These are phyloP conservation scores for Chalaropsis thielavioides DNA, from an alignment of 2,329 filamentous ascomycete genomes.

Conservation along the genomic window DNA sequence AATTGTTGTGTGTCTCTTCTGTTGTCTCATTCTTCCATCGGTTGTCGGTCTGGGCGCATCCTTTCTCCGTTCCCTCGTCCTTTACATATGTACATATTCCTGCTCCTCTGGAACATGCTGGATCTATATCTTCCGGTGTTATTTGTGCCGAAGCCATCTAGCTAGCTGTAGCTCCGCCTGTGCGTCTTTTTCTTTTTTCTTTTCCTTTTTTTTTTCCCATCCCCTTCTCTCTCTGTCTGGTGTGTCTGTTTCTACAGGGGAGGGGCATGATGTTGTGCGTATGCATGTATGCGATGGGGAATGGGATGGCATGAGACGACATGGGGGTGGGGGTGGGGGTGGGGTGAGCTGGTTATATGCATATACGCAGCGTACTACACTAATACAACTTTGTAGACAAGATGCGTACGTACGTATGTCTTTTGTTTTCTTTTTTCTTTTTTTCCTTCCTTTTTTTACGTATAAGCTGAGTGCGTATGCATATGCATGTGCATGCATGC, in stretches of 20 bases:
- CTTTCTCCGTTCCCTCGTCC: background rate
- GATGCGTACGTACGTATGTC: background rate
- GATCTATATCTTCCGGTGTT: constrained; percentile 4
- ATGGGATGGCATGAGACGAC: background rate
- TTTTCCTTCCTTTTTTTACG: too few relatives aligned
- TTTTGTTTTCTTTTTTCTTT: too few relatives aligned
- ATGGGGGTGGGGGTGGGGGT: too few relatives aligned
- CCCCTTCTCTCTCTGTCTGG: background rate
- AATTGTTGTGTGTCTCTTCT: background rate
- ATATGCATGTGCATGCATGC: background rate
- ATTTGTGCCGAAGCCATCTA: constrained; percentile 2
- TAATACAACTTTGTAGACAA: background rate
- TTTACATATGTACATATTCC: background rate
- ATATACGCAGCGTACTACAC: background rate
- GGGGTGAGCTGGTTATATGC: background rate
- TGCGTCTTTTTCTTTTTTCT: constrained; percentile 2
- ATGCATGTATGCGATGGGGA: background rate
- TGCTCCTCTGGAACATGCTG: constrained; percentile 1
- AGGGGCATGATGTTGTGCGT: too few relatives aligned
- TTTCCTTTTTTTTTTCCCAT: background rate
- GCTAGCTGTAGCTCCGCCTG: constrained; percentile 1
- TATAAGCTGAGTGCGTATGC: background rate
- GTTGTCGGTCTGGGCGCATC: constrained; percentile 1
- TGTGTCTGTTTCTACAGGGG: background rate
- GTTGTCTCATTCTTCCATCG: background rate